Conservation (phyloP, 768 basidiomycete genomes). For the Naganishia antarctica region DNA sequence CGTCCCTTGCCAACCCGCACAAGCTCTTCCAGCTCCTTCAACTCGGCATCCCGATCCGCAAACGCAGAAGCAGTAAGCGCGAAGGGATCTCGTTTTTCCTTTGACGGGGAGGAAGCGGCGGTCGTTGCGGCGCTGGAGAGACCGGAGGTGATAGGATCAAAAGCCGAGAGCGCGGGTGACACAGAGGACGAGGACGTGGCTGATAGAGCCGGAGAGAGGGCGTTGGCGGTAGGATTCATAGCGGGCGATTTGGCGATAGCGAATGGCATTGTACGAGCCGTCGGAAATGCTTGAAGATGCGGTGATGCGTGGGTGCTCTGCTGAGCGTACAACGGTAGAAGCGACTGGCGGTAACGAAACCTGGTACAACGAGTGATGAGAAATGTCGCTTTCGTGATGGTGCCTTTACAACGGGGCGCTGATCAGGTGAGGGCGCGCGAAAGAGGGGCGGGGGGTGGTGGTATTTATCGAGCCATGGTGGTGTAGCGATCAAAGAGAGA, state of each 20-base stretch:
- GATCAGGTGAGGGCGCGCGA: not conserved
- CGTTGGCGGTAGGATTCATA: not conserved
- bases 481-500: not conserved
- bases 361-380: not conserved
- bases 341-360: not conserved
- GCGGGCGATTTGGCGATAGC: too few species aligned
- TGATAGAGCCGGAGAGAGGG: not conserved
- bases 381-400: not conserved
- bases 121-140: slow-evolving; percentile 16
- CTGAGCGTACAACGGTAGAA: too few species aligned
- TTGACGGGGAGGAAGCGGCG: slow-evolving; percentile 4
- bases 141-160: slow-evolving; percentile 26
- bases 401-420: too few species aligned
- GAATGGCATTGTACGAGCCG: too few species aligned
- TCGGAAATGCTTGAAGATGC: too few species aligned
- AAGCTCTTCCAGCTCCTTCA: slow-evolving; percentile 4
- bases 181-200: slow-evolving; percentile 1
- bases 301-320: too few species aligned
- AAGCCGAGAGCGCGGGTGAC: slow-evolving; percentile 34
- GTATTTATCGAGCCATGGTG: not conserved
- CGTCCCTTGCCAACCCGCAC: slow-evolving; percentile 21
- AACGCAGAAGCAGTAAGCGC: slow-evolving; percentile 5
- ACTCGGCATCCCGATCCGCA: not conserved
- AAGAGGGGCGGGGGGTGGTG: not conserved
- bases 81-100: not conserved